Base-by-base conservation (phyloP, 495 filamentous ascomycete species). In the Aspergillus steynii region DNA sequence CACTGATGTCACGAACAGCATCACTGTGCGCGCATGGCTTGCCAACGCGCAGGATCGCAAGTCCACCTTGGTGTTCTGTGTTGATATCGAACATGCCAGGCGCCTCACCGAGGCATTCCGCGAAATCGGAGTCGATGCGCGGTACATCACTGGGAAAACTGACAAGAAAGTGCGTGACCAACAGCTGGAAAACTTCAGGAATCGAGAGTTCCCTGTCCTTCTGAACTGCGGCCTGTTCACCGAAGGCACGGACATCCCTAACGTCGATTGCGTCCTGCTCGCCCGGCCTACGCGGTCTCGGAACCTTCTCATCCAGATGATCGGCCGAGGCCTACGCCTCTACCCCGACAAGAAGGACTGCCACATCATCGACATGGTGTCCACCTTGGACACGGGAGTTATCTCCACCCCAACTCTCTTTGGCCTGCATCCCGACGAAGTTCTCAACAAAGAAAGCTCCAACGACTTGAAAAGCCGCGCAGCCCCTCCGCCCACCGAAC, bases 191-290 rank as follows among this genome's bases (percentile, higher is more conserved):
- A 82, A 80, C 4, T 99, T 99, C 71, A 89, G 80, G 56, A 78
- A 76, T 0, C 81, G 85, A n/a, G 82, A 94, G 58, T 97, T 87
- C 58, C 91, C 91, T 0, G 90, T 99, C 5, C 83, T 99, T 15
- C 71, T 99, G 37, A 99, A 99, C 70, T 98, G 95, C 72, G 93
- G 93, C 3, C 87, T 99, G 53, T 97, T 97, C 65, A 98, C 94
- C 2, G 95, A 99, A 77, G 94, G 89, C 14, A 99, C 96, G 9
- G 95, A 99, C 68, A 95, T 98, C 20, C 95, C 95, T 4, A 98
- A 98, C 69, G 91, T 98, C 60, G 95, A 99, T 71, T 98, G 95
- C 61, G 83, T 99, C 9, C 69, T 99, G 12, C 80, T 99, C 47
- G 93, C 92, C 5, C 79, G 96, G 37, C 95, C 95, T 3, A 99